Evolutionary conservation across 345 rosid genomes (phyloP), one percentile per base, ranked within the genome.

Genomic region (Pugionium dolabratum): DNA sequence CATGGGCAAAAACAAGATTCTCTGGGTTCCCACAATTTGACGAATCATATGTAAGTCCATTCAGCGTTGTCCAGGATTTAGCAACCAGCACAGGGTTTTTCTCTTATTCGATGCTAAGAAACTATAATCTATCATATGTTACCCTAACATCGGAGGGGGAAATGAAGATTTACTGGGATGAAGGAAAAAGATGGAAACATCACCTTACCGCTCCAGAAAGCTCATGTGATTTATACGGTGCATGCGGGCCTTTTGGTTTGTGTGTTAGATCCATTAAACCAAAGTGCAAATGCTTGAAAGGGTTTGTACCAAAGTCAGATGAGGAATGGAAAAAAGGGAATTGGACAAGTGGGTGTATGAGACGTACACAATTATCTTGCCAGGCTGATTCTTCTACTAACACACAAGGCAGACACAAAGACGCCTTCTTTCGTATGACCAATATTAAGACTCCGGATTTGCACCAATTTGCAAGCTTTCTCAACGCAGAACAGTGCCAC

Each of bases 241-340:
- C 70, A 18, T 74, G 78, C 6, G 78, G 78, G 11, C 54, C 55
- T 5, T 55, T 36, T 56, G 73, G 78, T 34, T 4, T 74, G 3
- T 74, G 78, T 68, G 58, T 62, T 47, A 68, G 36, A 32, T 54
- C 78, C 41, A 49, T 41, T 54, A 52, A 66, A 18, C 56, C 62
- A 36, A 75, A 48, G 48, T 75, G 78, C 69, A 59, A 56, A 34
- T 75, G 78, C 50, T 50, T 75, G 71, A 69, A 64, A 75, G 78
- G 78, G 25, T 68, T 75, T 75, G 35, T 69, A 42, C 78, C 78
- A 32, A 68, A 56, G 27, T 68, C 78, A 62, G 59, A 47, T 4
- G 74, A 74, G 31, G 78, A 74, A 27, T 75, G 78, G 78, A 69
- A 63, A 8, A 63, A 31, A 51, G 45, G 71, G 11, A 72, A 65